Base-by-base conservation (phyloP, 176 grass and related monocot species). In the Thinopyrum elongatum region DNA sequence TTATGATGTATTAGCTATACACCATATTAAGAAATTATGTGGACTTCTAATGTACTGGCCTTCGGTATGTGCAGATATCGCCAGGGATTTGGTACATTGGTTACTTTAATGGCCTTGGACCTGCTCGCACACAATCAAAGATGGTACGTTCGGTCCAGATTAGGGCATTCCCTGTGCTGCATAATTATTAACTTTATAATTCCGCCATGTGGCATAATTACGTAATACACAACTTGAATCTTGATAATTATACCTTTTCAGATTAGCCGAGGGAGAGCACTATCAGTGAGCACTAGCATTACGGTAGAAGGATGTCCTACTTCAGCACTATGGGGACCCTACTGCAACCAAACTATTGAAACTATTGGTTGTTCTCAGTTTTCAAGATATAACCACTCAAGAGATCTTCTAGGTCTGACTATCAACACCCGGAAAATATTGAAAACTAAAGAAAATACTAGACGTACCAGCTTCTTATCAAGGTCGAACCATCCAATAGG, bases 51-150 rank as follows among this genome's bases (percentile, higher is more conserved):
- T 77, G 65, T 82, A 47, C 76, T 15, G 26, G 81, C 47, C 47
- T 86, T 86, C 82, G 42, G 35, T 79, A 33, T 83, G 38, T 89
- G 68, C 87, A 98, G 97, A 91, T 98, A 89, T 92, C 88, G 36
- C 75, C 92, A 41, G 97, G 96, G 67, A 64, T 89, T 63, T 98
- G 93, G 93, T 98, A 98, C 79, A 84, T 98, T 72, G 97, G 97
- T 72, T 98, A 94, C 88, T 98, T 98, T 83, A 95, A 98, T 92
- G 88, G 91, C 39, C 88, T 94, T 72, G 97, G 97, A 59, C 85
- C 97, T 89, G 88, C 84, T 79, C 97, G 97, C 41, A 98, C 97
- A 23, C 97, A 95, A 92, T 98, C 97, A 83, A 98, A 90, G 90
- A 98, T 98, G 97, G 97, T 98, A 95, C 22, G 70, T 29, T 78